Evolutionary conservation across 306 rosid species (phyloP), one percentile per base, ranked within the genome.

Genomic region (Pyrus pyrifolia): DNA sequence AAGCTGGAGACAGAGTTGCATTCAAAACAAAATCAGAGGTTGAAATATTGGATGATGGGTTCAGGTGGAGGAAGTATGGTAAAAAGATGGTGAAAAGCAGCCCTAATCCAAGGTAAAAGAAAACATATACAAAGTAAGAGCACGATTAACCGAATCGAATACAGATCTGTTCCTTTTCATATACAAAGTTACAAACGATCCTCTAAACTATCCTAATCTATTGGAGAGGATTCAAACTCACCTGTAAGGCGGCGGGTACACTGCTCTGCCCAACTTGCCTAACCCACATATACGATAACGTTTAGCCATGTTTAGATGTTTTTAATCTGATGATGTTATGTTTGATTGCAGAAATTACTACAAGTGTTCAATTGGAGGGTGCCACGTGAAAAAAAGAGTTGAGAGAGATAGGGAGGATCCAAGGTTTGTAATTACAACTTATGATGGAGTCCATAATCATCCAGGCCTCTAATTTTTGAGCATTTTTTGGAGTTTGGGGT

Each of bases 31-130:
- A 78, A 88, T 85, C 98, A 68, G 94, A 89, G 81, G 58, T 90
- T 71, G 98, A 94, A 72, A 79, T 90, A 65, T 67, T 94, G 23
- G 93, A 94, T 11, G 97, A 94, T 80, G 96, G 98, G 5, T 91
- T 82, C 90, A 94, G 68, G 75, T 94, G 98, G 98, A 88, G 97
- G 78, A 94, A 94, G 84, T 94, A 94, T 38, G 98, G 98, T 53
- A 94, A 94, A 83, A 94, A 94, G 75, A 90, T 78, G 93, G 98
- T 91, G 23, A 94, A 94, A 83, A 90, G 92, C 89, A 94, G 89
- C 87, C 93, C 96, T 51, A 83, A 94, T 79, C 98, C 97, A 13
- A 94, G 96, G 98, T 94, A 53, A 15, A 27, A 60, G 27, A 60
- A 23, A 60, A 60, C 62, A n/a, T n/a, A n/a, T 4, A n/a, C 8